A percentile compares a stretch with the other conserved stretches of the same genome.
These are phyloP conservation scores for Cyberlindnera nakhonratchasimensis DNA, from an alignment of 805 yeast genomes.

Conservation along the genomic window DNA sequence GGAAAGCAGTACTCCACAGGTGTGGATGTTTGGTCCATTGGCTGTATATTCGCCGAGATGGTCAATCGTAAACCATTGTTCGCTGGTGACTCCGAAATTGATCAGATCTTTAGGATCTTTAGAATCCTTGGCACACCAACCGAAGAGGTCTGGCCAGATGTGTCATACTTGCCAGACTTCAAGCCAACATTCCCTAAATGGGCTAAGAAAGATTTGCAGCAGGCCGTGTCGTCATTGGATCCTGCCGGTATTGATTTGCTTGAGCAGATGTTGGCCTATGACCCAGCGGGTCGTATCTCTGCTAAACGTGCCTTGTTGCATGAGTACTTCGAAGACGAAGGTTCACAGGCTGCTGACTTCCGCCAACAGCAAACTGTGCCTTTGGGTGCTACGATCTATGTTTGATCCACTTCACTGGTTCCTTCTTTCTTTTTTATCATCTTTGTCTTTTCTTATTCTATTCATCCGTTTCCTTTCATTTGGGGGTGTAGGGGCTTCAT, in stretches of 20 bases:
- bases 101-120: conserved; percentile 91
- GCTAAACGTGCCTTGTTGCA: conserved; percentile 90
- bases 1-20: conserved; percentile 98
- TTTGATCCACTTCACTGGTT: conserved; percentile 11
- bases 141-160: conserved; percentile 94
- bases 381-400: conserved; percentile 29
- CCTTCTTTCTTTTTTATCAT: not conserved
- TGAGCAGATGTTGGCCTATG: conserved; percentile 77
- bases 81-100: conserved; percentile 98
- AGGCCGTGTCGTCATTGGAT: conserved; percentile 75
- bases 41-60: conserved; percentile 98
- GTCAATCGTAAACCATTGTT: conserved; percentile 90
- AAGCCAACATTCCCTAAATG: conserved; percentile 92
- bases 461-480: no score
- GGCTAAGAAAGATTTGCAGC: conserved; percentile 67
- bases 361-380: conserved; percentile 29
- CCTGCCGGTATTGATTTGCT: conserved; percentile 80
- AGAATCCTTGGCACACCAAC: conserved; percentile 91
- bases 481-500: not conserved
- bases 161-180: conserved; percentile 84
- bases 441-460: not conserved
- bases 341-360: conserved; percentile 24
- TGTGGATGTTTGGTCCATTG: conserved; percentile 98
- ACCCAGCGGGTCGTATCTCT: conserved; percentile 89
- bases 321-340: conserved; percentile 73